Base-by-base conservation (phyloP, 176 grass and related monocot genomes). In the Alopecurus myosuroides region DNA sequence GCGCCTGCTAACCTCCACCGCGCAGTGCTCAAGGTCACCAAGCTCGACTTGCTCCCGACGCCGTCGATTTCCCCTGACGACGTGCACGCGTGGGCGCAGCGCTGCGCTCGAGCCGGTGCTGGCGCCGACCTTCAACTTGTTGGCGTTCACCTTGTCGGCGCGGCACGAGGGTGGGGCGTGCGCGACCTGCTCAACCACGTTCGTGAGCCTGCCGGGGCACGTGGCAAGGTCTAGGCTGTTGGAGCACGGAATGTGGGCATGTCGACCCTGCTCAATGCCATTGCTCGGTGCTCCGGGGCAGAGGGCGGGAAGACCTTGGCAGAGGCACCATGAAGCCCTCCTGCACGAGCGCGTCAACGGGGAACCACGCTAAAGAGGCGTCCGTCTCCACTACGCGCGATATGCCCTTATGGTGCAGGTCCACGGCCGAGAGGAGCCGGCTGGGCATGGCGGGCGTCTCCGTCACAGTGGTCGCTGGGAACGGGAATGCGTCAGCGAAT, bases 161-260 rank as follows among this genome's bases (percentile, higher is more conserved):
- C 91, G 3, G 63, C 90, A 30, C 89, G 85, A 3, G 87, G 87
- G 4, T 95, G 95, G 93, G 93, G 95, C 8, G 82, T 98, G 52
- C 83, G 85, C 46, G 87, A 88, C 35, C 87, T 95, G 77, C 86
- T 98, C 41, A 83, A 93, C 52, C 86, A 86, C 41, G 91, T 93
- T 65, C 82, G 89, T 11, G 80, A 89, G 46, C 93, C 95, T 17
- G 74, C 92, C 0, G 93, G 95, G 5, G 11, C 65, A 26, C 88
- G 93, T 1, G 95, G 95, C 23, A 98, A 93, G 28, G 95, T 98
- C 58, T 98, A 93, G 95, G 93, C 93, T 4, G 91, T 98, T 1
- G 95, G 93, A 3, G 87, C 95, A 9, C 85, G 90, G 76, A 98
- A 98, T 5, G 95, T 92, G 1, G 89, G 93, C 29, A 98, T 93